Evolutionary conservation across 139 green algal species (phyloP), one percentile per base, ranked within the genome.

Genomic region (Medakamo hakoo): DNA sequence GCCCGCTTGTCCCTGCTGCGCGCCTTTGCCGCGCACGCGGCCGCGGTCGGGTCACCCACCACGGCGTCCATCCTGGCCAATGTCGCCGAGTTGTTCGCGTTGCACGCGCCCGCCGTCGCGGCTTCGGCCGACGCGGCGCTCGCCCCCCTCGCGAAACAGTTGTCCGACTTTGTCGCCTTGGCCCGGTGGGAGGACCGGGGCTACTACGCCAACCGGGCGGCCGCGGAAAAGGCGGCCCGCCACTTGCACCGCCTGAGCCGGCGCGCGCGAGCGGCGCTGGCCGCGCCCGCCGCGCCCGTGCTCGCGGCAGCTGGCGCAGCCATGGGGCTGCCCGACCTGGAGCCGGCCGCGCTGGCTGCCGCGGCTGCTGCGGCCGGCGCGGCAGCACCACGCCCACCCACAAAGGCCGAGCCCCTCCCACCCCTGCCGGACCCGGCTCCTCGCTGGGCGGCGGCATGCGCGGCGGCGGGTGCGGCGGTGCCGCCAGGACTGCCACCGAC

Each of bases 141-240:
- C 40, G 40, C 40, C 9, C 40, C 40, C 9, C 40, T 21, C 40
- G 40, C 40, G 40, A 16, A 9, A 9, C 9, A 9, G 9, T 16
- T 52, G 9, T 9, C 81, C 52, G 91, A 96, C 73, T 96, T 97
- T 82, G 88, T 96, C 27, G 64, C 73, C 58, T 79, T 99, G 58
- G 83, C 89, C n/a, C 91, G 89, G 69, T 99, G 93, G 93, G 93
- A 99, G 71, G 90, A 99, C 77, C 76, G 87, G 9, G 88, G 89
- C 31, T 95, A 91, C 76, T 94, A 96, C 68, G 79, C 85, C 1
- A 76, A 95, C 78, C 76, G 76, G 55, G 63, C 67, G 2, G 79
- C 72, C 49, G 85, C 75, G 3, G 92, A 98, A 64, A 91, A 89
- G 69, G 80, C 83, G 4, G 82, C 95, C 71, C 75, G 90, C 30